Evolutionary conservation across 192 early-diverging fungal species (phyloP).

Genomic region (Backusella tuberculispora): DNA sequence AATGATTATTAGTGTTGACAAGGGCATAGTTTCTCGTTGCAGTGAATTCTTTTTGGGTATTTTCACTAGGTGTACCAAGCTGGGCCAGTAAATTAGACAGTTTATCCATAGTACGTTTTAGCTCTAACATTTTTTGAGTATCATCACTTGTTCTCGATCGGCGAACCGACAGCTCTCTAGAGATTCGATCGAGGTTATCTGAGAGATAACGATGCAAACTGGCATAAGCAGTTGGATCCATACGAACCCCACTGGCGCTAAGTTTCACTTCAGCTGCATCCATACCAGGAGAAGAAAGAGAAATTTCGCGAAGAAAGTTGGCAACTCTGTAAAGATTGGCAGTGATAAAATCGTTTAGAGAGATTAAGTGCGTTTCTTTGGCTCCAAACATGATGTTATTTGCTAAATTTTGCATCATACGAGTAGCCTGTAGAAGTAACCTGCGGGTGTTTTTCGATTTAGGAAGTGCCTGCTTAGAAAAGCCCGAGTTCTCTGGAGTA

Average conservation of each 20-base stretch:
- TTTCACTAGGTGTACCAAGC: constrained; percentile 79
- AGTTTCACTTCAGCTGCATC: neutral
- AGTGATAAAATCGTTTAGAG: constrained; percentile 84
- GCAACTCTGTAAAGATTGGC: constrained; percentile 80
- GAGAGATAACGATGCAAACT: constrained; percentile 63
- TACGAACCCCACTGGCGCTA: neutral
- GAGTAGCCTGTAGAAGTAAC: constrained; percentile 85
- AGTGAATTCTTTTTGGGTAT: constrained; percentile 36
- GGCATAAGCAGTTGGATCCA: constrained; percentile 23
- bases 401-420: constrained; percentile 95
- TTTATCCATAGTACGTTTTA: constrained; percentile 69
- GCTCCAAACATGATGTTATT: constrained; percentile 96
- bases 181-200: constrained; percentile 70
- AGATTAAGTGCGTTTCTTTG: constrained; percentile 92
- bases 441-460: constrained; percentile 72
- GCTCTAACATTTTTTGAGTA: constrained; percentile 23
- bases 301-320: constrained; percentile 79
- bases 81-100: constrained; percentile 81
- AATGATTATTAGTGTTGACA: constrained; percentile 43
- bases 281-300: constrained; percentile 37
- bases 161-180: constrained; percentile 59
- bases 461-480: constrained; percentile 63
- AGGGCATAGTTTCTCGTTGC: constrained; percentile 33
- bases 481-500: constrained; percentile 78
- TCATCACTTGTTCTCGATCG: constrained; percentile 43